Percentiles rank a stretch among this genome's conserved stretches.
These are phyloP conservation scores for Saposhnikovia divaricata DNA, from an alignment of 129 eudicot species.

Conservation along the genomic window DNA sequence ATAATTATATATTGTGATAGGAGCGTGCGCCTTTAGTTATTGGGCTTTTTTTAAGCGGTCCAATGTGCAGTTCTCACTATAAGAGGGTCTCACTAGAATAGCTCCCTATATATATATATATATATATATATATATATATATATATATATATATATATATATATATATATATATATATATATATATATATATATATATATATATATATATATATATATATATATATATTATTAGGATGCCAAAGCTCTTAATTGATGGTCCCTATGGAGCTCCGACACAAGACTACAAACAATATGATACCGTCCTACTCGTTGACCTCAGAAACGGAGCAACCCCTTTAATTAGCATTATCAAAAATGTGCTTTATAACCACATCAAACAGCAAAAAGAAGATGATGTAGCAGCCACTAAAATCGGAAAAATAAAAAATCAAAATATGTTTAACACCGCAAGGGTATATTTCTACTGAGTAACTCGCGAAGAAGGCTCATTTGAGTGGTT, in stretches of 20 bases:
- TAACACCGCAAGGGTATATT: constrained; percentile 40
- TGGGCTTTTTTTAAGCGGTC: too few species aligned
- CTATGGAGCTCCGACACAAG: constrained; percentile 73
- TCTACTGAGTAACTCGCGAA: constrained; percentile 63
- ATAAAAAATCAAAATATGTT: neutral
- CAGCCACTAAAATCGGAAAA: constrained; percentile 8
- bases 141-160: too few species aligned
- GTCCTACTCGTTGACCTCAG: constrained; percentile 61
- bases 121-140: too few species aligned
- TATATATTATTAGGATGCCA: constrained; percentile 30
- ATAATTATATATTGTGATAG: too few species aligned
- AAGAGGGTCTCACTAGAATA: too few species aligned
- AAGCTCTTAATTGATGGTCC: constrained; percentile 58
- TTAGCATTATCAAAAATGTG: constrained; percentile 55
- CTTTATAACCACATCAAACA: constrained; percentile 51
- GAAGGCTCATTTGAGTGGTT: constrained; percentile 73
- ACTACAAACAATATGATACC: constrained; percentile 53
- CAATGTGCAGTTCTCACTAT: too few species aligned
- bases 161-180: too few species aligned
- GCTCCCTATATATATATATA: too few species aligned
- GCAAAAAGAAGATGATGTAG: constrained; percentile 23
- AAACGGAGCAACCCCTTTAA: constrained; percentile 63
- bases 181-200: too few species aligned
- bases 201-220: neutral
- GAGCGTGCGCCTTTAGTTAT: too few species aligned